phyloP scores from a whole-genome alignment of 192 early-diverging fungal genomes.

The Umbelopsis isabellina region DNA sequence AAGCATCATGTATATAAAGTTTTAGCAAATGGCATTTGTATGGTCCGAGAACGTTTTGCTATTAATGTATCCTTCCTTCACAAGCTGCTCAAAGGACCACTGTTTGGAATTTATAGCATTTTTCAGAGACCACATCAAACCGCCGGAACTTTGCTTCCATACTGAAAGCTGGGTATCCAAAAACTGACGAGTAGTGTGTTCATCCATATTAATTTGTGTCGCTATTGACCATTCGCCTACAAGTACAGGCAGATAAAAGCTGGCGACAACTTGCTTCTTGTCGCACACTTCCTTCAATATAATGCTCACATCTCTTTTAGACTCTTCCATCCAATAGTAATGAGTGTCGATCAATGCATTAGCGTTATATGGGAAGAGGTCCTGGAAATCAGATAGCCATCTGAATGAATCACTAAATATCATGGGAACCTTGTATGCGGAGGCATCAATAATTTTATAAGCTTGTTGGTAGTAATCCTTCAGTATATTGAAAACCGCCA shows the following conservation, averaged over 20 bases:
- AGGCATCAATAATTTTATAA: conserved; percentile 33
- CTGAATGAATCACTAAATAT: conserved; percentile 49
- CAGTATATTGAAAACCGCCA: conserved; percentile 29
- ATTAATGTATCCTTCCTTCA: conserved; percentile 28
- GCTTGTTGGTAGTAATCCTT: conserved; percentile 45
- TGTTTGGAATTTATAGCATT: conserved; percentile 27
- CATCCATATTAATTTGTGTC: not conserved
- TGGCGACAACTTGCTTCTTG: not conserved
- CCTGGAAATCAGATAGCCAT: conserved; percentile 35
- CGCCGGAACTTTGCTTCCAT: conserved; percentile 23
- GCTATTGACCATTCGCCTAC: conserved; percentile 35
- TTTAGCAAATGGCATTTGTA: conserved; percentile 23
- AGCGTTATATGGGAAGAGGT: conserved; percentile 36
- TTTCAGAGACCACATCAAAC: conserved; percentile 31
- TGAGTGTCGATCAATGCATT: conserved; percentile 36
- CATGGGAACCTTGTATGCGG: conserved; percentile 32
- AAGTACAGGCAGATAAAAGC: conserved; percentile 35
- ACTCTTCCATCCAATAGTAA: conserved; percentile 25
- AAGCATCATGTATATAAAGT: not conserved
- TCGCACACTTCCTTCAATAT: conserved; percentile 25
- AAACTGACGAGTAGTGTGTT: conserved; percentile 21
- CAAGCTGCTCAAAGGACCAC: conserved; percentile 32
- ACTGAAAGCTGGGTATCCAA: conserved; percentile 33
- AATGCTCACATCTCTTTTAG: not conserved
- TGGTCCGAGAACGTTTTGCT: conserved; percentile 24